Evolutionary conservation across 768 basidiomycete genomes (phyloP).

Genomic region (Pseudohyphozyma bogoriensis): DNA sequence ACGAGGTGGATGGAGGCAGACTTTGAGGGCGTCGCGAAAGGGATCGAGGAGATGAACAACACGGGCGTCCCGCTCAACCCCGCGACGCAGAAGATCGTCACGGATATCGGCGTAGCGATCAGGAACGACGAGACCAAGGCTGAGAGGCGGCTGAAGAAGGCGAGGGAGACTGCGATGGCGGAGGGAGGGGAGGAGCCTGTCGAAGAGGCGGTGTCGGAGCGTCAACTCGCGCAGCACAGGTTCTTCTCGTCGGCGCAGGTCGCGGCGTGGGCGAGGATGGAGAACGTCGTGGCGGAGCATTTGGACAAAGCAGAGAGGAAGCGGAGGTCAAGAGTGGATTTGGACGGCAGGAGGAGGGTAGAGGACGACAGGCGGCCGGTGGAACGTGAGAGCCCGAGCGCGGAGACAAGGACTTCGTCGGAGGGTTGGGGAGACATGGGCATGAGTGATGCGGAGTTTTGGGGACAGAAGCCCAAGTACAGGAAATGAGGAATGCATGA

Average conservation of each 20-base stretch:
- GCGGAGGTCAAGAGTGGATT: no score
- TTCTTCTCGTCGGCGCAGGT: slow-evolving; percentile 3
- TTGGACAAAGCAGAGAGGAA: no score
- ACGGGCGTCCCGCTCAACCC: slow-evolving; percentile 7
- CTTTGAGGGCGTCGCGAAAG: slow-evolving; percentile 34
- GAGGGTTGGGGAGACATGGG: no score
- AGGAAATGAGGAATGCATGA: no score
- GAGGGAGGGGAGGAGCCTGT: no score
- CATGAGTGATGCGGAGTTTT: no score
- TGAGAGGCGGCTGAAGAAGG: background rate
- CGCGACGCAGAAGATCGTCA: slow-evolving; percentile 3
- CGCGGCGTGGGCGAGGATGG: slow-evolving; percentile 15
- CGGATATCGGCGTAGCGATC: slow-evolving; percentile 11
- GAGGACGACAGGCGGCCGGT: no score
- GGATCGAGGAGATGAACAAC: slow-evolving; percentile 53
- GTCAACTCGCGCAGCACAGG: background rate
- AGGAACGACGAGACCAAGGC: slow-evolving; percentile 12
- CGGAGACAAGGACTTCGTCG: no score
- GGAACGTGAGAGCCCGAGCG: no score
- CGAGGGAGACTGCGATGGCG: no score
- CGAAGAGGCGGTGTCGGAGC: background rate
- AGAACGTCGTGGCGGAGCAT: slow-evolving; percentile 12
- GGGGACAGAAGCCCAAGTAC: no score
- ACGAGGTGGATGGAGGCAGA: slow-evolving; percentile 55
- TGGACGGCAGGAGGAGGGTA: background rate